Evolutionary conservation across 75 land plant species (phyloP).

Genomic region (Adiantum capillusveneris): DNA sequence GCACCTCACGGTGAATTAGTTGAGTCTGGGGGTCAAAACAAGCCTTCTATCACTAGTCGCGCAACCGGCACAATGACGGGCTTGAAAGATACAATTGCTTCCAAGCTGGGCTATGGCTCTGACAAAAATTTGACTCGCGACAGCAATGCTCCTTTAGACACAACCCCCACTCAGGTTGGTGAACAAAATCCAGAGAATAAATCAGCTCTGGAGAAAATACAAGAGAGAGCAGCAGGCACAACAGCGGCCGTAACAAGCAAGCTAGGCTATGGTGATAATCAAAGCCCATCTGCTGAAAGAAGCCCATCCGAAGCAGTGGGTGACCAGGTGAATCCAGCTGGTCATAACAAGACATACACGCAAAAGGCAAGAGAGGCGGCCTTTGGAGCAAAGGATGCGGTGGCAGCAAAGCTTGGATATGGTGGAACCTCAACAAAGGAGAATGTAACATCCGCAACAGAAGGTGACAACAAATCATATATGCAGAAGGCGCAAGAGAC

Average conservation of each 20-base stretch:
- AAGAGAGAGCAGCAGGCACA: neutral
- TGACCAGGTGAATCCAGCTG: neutral
- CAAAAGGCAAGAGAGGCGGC: neutral
- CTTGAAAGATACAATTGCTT: conserved; percentile 4
- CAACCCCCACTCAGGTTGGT: neutral
- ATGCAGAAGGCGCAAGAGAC: too few species aligned
- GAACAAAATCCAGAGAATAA: neutral
- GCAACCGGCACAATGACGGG: neutral
- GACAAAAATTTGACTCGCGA: neutral
- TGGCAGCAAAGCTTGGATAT: conserved; percentile 9
- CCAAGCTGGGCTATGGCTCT: conserved; percentile 10
- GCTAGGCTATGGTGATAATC: conserved; percentile 6
- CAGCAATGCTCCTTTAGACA: too few species aligned
- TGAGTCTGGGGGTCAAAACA: too few species aligned
- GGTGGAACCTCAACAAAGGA: too few species aligned
- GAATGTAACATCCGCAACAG: neutral
- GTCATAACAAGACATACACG: neutral
- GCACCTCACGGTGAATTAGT: too few species aligned
- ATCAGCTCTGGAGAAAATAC: neutral
- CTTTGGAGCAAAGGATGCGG: conserved; percentile 6
- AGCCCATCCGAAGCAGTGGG: neutral
- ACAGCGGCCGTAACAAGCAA: neutral
- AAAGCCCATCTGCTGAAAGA: neutral
- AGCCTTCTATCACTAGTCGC: neutral
- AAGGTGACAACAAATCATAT: conserved; percentile 1